Conservation (phyloP, 345 rosid genomes). For the Eucalyptus microcorys region DNA sequence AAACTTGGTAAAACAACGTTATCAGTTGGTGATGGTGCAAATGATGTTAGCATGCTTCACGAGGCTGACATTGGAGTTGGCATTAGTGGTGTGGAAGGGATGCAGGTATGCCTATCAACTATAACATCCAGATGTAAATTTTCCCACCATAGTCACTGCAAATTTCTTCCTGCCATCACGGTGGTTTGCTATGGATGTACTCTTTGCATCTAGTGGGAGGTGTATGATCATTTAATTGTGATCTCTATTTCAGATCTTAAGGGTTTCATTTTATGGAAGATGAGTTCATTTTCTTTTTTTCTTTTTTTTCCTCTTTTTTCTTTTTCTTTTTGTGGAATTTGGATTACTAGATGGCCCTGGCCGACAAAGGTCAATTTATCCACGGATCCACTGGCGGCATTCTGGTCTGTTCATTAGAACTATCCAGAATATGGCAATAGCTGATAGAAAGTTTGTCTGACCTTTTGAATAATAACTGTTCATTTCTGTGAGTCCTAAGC, state of each 20-base stretch:
- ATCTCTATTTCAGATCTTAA: not conserved
- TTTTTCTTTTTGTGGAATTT: not conserved
- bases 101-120: conserved; percentile 42
- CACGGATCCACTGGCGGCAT: not conserved
- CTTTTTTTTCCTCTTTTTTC: accelerated
- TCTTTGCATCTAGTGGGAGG: not conserved
- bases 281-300: not conserved
- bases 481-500: not conserved
- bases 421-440: not conserved
- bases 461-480: not conserved
- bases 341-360: not conserved
- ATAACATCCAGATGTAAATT: not conserved
- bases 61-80: conserved; percentile 98
- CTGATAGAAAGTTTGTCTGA: not conserved
- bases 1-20: conserved; percentile 50
- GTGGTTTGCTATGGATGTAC: not conserved
- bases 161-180: not conserved
- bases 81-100: conserved; percentile 90
- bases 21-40: conserved; percentile 91
- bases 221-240: not conserved
- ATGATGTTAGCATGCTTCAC: conserved; percentile 95
- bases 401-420: not conserved
- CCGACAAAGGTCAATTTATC: not conserved
- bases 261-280: not conserved
- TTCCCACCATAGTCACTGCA: not conserved